A percentile compares a stretch with the other conserved stretches of the same genome.
Conservation (phyloP, 306 rosid species). For the Medicago arabica region DNA sequence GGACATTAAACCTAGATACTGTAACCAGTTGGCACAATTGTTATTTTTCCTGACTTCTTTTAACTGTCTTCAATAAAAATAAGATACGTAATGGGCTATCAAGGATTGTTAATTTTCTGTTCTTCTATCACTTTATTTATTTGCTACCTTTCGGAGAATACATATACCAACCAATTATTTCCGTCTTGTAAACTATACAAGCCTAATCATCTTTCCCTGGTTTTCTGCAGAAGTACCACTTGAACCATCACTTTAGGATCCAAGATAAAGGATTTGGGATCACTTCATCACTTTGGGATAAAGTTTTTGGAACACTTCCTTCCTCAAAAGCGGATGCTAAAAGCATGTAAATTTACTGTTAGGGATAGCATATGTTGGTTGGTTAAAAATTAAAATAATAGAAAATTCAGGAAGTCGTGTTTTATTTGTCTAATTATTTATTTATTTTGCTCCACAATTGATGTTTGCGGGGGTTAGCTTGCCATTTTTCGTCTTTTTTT, state of each 20-base stretch:
- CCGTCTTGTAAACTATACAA: constrained; percentile 7
- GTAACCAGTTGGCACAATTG: background rate
- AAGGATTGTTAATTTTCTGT: constrained; percentile 5
- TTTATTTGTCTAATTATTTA: constrained; percentile 44
- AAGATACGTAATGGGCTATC: background rate
- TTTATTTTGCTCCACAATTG: constrained; percentile 38
- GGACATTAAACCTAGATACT: constrained; percentile 22
- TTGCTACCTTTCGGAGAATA: background rate
- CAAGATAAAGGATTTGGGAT: constrained; percentile 88
- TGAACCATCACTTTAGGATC: constrained; percentile 93
- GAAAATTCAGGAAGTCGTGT: constrained; percentile 40
- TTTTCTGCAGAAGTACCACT: constrained; percentile 78
- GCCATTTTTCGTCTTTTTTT: constrained; percentile 48
- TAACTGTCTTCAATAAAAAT: too few species aligned
- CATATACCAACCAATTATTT: background rate
- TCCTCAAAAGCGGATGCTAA: constrained; percentile 60
- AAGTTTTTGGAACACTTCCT: constrained; percentile 86
- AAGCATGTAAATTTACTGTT: constrained; percentile 49
- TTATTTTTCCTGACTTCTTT: background rate
- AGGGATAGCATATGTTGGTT: constrained; percentile 41
- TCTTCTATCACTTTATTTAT: background rate
- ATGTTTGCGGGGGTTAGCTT: constrained; percentile 47
- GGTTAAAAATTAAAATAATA: constrained; percentile 55
- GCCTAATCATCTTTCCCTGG: constrained; percentile 17
- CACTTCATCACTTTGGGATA: constrained; percentile 92